These are phyloP conservation scores for Phellopilus nigrolimitatus DNA, from an alignment of 1,284 basidiomycete genomes.

Conservation along the genomic window DNA sequence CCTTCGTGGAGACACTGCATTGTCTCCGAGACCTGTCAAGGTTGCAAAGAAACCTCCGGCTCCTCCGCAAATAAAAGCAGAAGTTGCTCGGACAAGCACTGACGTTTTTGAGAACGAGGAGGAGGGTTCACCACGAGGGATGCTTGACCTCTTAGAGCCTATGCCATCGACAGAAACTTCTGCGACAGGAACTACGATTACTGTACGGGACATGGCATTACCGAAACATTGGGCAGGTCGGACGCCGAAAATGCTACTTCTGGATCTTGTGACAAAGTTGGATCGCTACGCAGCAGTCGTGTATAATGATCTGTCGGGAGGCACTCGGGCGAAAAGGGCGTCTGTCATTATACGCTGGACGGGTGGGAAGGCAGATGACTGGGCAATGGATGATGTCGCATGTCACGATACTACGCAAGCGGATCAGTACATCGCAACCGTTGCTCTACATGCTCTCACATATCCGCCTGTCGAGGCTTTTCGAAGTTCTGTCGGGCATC, in stretches of 20 bases:
- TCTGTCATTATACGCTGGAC: constrained; percentile 73
- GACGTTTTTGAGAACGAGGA: constrained; percentile 48
- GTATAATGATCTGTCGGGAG: constrained; percentile 61
- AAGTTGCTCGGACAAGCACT: not conserved
- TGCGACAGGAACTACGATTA: constrained; percentile 51
- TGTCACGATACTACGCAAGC: constrained; percentile 79
- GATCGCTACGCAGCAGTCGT: constrained; percentile 74
- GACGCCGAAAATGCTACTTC: constrained; percentile 66
- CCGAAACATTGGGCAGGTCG: constrained; percentile 79
- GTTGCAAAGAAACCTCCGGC: not conserved
- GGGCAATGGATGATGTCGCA: constrained; percentile 83
- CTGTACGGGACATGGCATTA: constrained; percentile 70
- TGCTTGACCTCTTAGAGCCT: constrained; percentile 79
- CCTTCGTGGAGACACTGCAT: constrained; percentile 10
- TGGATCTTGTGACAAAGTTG: constrained; percentile 58
- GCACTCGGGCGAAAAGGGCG: constrained; percentile 67
- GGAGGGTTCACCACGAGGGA: constrained; percentile 51
- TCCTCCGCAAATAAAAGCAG: not conserved
- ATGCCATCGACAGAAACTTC: constrained; percentile 50
- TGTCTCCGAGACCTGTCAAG: not conserved
- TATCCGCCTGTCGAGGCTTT: constrained; percentile 63
- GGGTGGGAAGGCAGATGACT: constrained; percentile 57
- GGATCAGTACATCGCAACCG: constrained; percentile 85
- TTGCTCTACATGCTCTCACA: constrained; percentile 77
- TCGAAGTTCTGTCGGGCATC: constrained; percentile 36